Percentiles rank a stretch among this genome's conserved stretches.
Evolutionary conservation across 192 early-diverging fungal species (phyloP).

Genomic region (Backusella psychrophila): DNA sequence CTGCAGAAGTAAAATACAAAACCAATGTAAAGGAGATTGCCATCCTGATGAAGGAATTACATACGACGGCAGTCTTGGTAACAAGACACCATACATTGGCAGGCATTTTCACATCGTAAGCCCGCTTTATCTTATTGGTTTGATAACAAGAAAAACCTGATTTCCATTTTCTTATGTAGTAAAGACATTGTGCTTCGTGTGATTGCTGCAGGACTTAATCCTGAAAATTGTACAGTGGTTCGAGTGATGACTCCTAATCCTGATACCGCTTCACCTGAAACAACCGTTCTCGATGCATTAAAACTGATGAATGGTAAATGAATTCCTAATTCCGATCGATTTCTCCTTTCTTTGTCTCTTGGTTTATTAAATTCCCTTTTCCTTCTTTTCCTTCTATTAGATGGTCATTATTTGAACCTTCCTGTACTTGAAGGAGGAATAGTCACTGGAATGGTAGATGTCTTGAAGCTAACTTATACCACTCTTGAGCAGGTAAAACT

Average conservation of each 20-base stretch:
- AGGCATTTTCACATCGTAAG: slow-evolving; percentile 80
- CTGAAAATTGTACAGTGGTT: slow-evolving; percentile 87
- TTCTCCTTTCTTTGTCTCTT: neutral
- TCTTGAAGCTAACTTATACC: slow-evolving; percentile 79
- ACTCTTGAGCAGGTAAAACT: slow-evolving; percentile 74
- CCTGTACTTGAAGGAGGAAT: slow-evolving; percentile 72
- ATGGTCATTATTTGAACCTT: slow-evolving; percentile 82
- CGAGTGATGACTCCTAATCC: slow-evolving; percentile 97
- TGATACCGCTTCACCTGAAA: slow-evolving; percentile 68
- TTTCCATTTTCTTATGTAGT: neutral
- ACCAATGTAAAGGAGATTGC: slow-evolving; percentile 74
- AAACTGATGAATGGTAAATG: slow-evolving; percentile 76
- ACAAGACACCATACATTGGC: slow-evolving; percentile 72
- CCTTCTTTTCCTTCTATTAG: slow-evolving; percentile 28
- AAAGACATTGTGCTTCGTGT: slow-evolving; percentile 86
- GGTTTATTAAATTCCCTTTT: neutral
- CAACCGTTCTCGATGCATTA: slow-evolving; percentile 78
- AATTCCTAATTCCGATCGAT: neutral
- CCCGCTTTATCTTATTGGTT: neutral
- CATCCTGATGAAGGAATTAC: slow-evolving; percentile 67
- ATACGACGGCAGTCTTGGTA: slow-evolving; percentile 74
- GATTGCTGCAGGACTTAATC: slow-evolving; percentile 84
- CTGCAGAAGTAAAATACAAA: slow-evolving; percentile 60
- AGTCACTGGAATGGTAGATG: slow-evolving; percentile 79
- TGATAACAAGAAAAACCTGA: too few relatives aligned